A percentile compares a stretch with the other conserved stretches of the same genome.
These are phyloP conservation scores for Trichoderma aggressivum DNA, from an alignment of 2,329 filamentous ascomycete species.

Conservation along the genomic window DNA sequence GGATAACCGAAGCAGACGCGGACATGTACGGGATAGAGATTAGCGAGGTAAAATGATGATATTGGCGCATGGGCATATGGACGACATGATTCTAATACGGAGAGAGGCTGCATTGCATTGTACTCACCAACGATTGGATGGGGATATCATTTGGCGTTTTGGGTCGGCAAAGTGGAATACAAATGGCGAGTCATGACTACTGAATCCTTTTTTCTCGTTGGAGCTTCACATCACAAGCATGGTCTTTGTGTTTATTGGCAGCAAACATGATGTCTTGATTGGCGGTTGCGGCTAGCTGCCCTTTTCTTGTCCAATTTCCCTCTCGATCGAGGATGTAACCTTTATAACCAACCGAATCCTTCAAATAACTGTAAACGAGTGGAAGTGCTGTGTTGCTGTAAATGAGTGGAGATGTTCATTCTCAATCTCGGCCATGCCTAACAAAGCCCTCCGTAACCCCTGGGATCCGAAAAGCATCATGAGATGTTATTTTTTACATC, in stretches of 20 bases:
- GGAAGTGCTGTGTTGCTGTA: background rate
- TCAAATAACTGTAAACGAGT: background rate
- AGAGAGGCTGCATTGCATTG: background rate
- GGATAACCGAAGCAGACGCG: constrained; percentile 46
- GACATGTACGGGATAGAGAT: constrained; percentile 44
- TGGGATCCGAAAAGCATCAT: no score
- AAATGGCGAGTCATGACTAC: background rate
- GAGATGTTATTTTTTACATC: background rate
- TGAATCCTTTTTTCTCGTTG: background rate
- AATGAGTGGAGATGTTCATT: background rate
- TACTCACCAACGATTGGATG: background rate
- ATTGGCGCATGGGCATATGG: background rate
- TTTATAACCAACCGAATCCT: background rate
- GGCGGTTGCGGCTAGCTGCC: background rate
- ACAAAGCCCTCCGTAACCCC: background rate
- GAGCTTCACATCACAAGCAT: background rate
- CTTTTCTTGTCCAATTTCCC: background rate
- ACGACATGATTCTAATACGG: background rate
- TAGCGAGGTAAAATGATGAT: background rate
- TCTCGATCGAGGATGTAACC: background rate
- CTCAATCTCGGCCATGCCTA: background rate
- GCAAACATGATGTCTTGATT: background rate
- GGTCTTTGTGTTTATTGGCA: background rate
- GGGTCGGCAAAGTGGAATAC: background rate
- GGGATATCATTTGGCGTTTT: background rate